Conservation (phyloP, 495 filamentous ascomycete genomes). For the Tuber brumale region DNA sequence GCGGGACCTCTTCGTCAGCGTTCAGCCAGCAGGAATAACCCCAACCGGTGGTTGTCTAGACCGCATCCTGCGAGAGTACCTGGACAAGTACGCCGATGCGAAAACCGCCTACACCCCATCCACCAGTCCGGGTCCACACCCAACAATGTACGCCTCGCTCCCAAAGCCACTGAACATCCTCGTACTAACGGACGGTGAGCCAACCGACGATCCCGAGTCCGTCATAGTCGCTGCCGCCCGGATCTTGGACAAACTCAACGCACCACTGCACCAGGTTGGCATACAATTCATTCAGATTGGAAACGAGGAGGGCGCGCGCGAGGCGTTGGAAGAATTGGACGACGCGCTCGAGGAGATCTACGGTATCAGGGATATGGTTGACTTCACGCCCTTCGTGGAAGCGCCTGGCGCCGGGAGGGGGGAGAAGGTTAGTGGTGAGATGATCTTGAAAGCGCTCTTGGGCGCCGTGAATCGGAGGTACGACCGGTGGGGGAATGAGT, state of each 20-base stretch:
- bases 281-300: constrained; percentile 98
- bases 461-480: constrained; percentile 39
- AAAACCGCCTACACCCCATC: constrained; percentile 16
- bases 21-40: constrained; percentile 61
- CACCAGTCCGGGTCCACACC: neutral
- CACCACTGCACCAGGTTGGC: constrained; percentile 78
- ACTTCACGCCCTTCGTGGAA: constrained; percentile 52
- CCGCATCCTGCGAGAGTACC: constrained; percentile 67
- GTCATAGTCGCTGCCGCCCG: constrained; percentile 61
- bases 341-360: constrained; percentile 58
- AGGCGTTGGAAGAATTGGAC: constrained; percentile 67
- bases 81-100: constrained; percentile 41
- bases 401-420: constrained; percentile 13
- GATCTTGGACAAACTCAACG: constrained; percentile 63
- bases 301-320: constrained; percentile 57
- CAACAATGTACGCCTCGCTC: constrained; percentile 6
- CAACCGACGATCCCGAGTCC: constrained; percentile 71
- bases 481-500: constrained; percentile 32
- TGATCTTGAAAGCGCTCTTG: constrained; percentile 38
- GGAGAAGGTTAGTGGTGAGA: constrained; percentile 25
- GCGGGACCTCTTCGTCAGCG: constrained; percentile 58
- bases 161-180: constrained; percentile 85
- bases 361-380: constrained; percentile 78
- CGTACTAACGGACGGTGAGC: constrained; percentile 82
- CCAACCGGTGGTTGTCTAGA: constrained; percentile 69